phyloP scores from a whole-genome alignment of 768 basidiomycete genomes.

The Pleurotus ostreatus region DNA sequence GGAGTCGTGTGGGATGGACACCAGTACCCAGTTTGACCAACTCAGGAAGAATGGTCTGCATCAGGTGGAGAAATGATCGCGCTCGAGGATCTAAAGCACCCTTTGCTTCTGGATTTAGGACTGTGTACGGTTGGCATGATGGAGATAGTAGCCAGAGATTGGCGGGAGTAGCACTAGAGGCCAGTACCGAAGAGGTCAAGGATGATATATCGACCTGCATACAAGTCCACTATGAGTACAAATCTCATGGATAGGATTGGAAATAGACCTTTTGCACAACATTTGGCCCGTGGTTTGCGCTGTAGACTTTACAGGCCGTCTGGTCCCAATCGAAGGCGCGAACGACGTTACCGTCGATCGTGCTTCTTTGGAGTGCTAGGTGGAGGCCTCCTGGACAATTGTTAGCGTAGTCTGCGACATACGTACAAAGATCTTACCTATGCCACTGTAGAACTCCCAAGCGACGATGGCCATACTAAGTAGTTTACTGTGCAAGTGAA shows the following conservation, averaged over 20 bases:
- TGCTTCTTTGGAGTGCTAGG: slow-evolving; percentile 55
- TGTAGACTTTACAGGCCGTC: slow-evolving; percentile 66
- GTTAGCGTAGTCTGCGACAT: background rate
- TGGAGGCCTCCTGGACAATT: slow-evolving; percentile 61
- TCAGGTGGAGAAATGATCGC: slow-evolving; percentile 68
- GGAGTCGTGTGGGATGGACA: slow-evolving; percentile 52
- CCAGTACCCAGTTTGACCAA: slow-evolving; percentile 30
- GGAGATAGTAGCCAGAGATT: slow-evolving; percentile 78
- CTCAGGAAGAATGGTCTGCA: slow-evolving; percentile 58
- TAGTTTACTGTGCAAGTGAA: too few relatives aligned
- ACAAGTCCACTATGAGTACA: too few relatives aligned
- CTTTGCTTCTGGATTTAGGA: slow-evolving; percentile 69
- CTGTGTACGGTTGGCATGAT: slow-evolving; percentile 82
- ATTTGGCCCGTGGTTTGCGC: slow-evolving; percentile 47
- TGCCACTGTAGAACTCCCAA: slow-evolving; percentile 77
- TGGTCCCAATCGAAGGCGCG: slow-evolving; percentile 87
- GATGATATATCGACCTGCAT: slow-evolving; percentile 56
- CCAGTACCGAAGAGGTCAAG: slow-evolving; percentile 44
- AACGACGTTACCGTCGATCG: slow-evolving; percentile 41
- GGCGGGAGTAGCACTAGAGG: slow-evolving; percentile 36
- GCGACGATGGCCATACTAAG: slow-evolving; percentile 13
- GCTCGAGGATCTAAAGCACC: slow-evolving; percentile 73
- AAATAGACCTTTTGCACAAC: slow-evolving; percentile 46
- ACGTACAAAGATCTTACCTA: slow-evolving; percentile 42
- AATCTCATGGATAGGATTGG: too few relatives aligned